Conservation (phyloP, 2,329 filamentous ascomycete genomes). For the Sporothrix luriei region DNA sequence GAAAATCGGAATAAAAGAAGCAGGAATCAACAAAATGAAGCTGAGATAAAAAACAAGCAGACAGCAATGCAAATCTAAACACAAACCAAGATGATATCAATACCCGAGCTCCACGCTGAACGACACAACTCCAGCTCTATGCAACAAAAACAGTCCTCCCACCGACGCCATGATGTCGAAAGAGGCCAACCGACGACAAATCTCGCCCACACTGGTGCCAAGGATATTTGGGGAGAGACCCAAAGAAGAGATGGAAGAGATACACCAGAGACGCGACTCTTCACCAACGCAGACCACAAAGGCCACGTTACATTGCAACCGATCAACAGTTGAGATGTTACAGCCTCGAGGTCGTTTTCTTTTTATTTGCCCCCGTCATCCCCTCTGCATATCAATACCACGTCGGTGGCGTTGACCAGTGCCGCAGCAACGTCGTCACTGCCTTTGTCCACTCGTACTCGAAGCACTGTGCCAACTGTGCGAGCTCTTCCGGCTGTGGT, state of each 20-base stretch:
- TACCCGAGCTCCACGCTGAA: conserved; percentile 11
- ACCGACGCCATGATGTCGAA: background rate
- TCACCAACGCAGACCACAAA: background rate
- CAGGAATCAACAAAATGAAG: background rate
- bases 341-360: background rate
- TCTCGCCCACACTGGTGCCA: background rate
- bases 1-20: background rate
- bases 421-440: conserved; percentile 65
- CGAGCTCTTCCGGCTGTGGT: conserved; percentile 59
- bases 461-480: conserved; percentile 64
- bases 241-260: background rate
- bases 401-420: conserved; percentile 66
- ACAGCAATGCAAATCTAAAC: no score
- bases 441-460: conserved; percentile 68
- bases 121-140: background rate
- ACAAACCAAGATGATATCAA: background rate
- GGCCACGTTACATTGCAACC: background rate
- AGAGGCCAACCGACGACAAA: background rate
- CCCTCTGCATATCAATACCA: conserved; percentile 29
- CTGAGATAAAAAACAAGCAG: background rate
- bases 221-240: background rate
- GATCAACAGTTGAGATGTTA: background rate
- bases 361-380: background rate
- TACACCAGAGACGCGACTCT: no score
- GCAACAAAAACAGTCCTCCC: background rate